Conservation (phyloP, 2,329 filamentous ascomycete genomes). For the Hymenoscyphus linearis region DNA sequence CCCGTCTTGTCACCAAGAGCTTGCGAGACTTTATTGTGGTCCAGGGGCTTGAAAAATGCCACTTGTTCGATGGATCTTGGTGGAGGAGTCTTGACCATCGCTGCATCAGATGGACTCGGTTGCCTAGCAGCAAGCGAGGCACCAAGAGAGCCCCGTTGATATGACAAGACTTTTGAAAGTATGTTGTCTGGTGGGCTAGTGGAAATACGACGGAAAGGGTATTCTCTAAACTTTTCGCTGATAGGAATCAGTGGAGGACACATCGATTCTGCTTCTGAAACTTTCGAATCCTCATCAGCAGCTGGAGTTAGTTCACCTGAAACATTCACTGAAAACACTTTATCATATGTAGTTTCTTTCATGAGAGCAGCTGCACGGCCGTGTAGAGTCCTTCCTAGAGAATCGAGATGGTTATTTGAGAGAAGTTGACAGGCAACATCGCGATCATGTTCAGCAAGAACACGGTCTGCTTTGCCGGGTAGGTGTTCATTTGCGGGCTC, state of each 20-base stretch:
- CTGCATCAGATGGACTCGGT: slow-evolving; percentile 36
- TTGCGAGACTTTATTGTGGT: slow-evolving; percentile 11
- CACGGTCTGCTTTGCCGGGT: background rate
- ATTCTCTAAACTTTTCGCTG: too few relatives aligned
- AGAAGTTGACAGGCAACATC: slow-evolving; percentile 66
- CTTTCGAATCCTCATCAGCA: too few relatives aligned
- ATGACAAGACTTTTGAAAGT: too few relatives aligned
- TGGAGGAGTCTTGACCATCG: slow-evolving; percentile 31
- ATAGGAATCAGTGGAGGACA: too few relatives aligned
- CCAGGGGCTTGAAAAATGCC: background rate
- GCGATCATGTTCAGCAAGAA: background rate
- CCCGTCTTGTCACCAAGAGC: slow-evolving; percentile 26
- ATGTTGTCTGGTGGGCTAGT: too few relatives aligned
- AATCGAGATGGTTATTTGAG: slow-evolving; percentile 72
- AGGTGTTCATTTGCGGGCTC: slow-evolving; percentile 7
- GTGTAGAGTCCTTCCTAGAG: slow-evolving; percentile 91
- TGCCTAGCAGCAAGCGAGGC: slow-evolving; percentile 16
- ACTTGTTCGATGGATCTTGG: background rate
- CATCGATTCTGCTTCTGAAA: too few relatives aligned
- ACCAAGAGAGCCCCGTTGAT: background rate
- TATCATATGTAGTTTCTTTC: too few relatives aligned
- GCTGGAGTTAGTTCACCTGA: too few relatives aligned
- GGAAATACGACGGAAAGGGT: too few relatives aligned
- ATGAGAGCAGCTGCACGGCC: slow-evolving; percentile 51
- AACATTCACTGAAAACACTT: too few relatives aligned